Base-by-base conservation (phyloP, 2,329 filamentous ascomycete genomes). In the Drechmeria coniospora region DNA sequence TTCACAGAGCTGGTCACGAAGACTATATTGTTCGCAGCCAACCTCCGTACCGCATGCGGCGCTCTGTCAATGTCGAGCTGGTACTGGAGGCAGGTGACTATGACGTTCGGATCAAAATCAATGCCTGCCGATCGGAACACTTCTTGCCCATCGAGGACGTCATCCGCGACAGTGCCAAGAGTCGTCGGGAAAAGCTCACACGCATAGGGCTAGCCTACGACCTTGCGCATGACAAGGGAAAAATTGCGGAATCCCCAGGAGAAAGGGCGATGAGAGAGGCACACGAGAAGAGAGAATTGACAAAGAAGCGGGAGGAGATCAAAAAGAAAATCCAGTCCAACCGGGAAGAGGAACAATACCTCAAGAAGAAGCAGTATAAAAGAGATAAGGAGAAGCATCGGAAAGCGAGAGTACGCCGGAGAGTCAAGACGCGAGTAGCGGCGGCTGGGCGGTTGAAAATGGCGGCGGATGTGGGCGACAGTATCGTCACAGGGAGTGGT, bases 321-420 rank as follows among this genome's bases (percentile, higher is more conserved):
- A 48, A 50, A 28, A 50, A 53, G 25, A 63, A 63, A 43, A 45
- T 58, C 8, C 50, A 56, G n/a, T 44, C 51, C 9, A 59, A 54
- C 30, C 43, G 46, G n/a, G 50, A 53, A 18, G 42, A 50, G 27
- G 31, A 37, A 4, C 46, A 58, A 24, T 54, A 53, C 10, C 39
- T 57, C 9, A 47, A 49, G 27, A 48, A 43, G 12, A 56, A 52
- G 26, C 46, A 53, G 17, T 50, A 50, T 23, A 47, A 51, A 23
- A 57, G 51, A 29, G 33, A 36, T 2, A 33, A 45, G 19, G 42
- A 37, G 11, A 38, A 26, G 15, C 29, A 31, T 4, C 26, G 36
- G 40, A 76, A 72, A 44, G 82, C 80, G 49, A 84, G 80, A 55
- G 87, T 82, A 51, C 83, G 79, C 56, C 81, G 78, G 60, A 84